These are phyloP conservation scores for Meyerozyma carpophila DNA, from an alignment of 1,139 yeast species.

Conservation along the genomic window DNA sequence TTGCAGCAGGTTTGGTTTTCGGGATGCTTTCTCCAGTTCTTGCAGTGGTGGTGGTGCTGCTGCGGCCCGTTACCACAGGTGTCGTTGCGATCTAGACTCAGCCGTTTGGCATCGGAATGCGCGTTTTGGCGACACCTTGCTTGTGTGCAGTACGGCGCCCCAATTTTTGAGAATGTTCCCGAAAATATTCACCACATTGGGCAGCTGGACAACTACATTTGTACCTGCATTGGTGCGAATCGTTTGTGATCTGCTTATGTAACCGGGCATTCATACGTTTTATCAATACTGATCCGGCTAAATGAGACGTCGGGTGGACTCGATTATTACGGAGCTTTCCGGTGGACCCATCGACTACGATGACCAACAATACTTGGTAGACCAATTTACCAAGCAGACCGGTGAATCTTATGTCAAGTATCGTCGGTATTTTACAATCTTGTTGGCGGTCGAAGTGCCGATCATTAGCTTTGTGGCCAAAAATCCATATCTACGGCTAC, in stretches of 20 bases:
- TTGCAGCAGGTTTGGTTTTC: too few relatives aligned
- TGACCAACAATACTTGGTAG: not conserved
- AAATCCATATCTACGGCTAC: not conserved
- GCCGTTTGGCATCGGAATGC: conserved; percentile 1
- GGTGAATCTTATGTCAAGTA: not conserved
- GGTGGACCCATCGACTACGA: conserved; percentile 7
- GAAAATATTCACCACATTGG: too few relatives aligned
- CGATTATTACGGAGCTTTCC: conserved; percentile 7
- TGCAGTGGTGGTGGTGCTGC: too few relatives aligned
- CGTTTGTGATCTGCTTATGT: not conserved
- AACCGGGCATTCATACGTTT: not conserved
- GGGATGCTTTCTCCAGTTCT: too few relatives aligned
- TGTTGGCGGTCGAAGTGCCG: not conserved
- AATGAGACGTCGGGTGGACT: conserved; percentile 8
- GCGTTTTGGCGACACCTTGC: not conserved
- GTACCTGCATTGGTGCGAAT: too few relatives aligned
- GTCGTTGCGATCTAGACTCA: not conserved
- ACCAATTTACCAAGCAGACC: not conserved
- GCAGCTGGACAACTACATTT: too few relatives aligned
- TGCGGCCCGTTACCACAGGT: too few relatives aligned
- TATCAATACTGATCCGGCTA: not conserved
- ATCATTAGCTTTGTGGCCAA: not conserved
- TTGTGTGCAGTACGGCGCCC: not conserved
- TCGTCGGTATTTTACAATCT: not conserved
- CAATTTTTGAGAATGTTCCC: too few relatives aligned